Conservation (phyloP, 2,329 filamentous ascomycete species). For the Colletotrichum lupini region DNA sequence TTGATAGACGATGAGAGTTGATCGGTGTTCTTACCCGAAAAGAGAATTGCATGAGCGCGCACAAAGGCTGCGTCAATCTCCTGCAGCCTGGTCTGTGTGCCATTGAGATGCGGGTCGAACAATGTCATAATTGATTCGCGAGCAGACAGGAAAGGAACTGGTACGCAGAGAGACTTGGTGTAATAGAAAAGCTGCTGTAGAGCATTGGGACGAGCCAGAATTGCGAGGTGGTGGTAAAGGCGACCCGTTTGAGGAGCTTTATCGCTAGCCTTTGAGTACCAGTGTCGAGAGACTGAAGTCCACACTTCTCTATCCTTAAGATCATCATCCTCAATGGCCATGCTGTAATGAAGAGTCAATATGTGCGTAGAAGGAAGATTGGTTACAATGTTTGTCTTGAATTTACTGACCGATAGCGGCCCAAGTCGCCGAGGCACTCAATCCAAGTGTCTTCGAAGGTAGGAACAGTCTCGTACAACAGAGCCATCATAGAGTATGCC, state of each 20-base stretch:
- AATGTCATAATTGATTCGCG: slow-evolving; percentile 77
- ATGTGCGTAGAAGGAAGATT: fast-evolving
- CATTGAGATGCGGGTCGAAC: slow-evolving; percentile 66
- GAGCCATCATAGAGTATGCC: slow-evolving; percentile 89
- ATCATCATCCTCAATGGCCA: slow-evolving; percentile 92
- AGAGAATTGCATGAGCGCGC: background rate
- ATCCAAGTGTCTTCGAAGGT: slow-evolving; percentile 91
- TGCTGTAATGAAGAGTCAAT: slow-evolving; percentile 49
- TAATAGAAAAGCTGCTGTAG: slow-evolving; percentile 81
- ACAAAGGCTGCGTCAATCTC: slow-evolving; percentile 8
- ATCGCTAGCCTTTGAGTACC: slow-evolving; percentile 87
- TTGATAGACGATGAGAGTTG: background rate
- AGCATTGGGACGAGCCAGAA: slow-evolving; percentile 76
- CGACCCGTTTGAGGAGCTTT: slow-evolving; percentile 79
- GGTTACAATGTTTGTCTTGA: too few relatives aligned
- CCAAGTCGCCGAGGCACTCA: slow-evolving; percentile 89
- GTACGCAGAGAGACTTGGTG: slow-evolving; percentile 75
- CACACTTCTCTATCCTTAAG: slow-evolving; percentile 81
- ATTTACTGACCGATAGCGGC: slow-evolving; percentile 66
- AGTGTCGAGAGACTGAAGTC: slow-evolving; percentile 82
- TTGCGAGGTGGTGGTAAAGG: slow-evolving; percentile 90
- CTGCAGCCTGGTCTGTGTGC: background rate
- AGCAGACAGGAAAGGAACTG: slow-evolving; percentile 74
- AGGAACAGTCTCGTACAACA: slow-evolving; percentile 87
- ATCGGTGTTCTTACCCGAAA: background rate